A percentile compares a stretch with the other conserved stretches of the same genome.
Conservation (phyloP, 2,329 filamentous ascomycete genomes). For the Curvularia verruculosa region DNA sequence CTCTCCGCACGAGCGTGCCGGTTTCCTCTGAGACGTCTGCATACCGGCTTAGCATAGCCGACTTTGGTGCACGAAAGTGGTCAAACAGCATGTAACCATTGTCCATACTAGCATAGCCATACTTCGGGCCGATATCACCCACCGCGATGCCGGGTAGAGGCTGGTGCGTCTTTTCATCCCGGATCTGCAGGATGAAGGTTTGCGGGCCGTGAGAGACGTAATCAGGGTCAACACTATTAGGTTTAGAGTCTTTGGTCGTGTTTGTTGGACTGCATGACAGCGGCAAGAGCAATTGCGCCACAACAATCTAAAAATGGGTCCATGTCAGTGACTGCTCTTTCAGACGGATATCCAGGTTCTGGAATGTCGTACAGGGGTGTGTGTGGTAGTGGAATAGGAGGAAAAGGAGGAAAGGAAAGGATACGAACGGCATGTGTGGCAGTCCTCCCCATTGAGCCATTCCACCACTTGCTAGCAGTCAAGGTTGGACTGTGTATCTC, state of each 20-base stretch:
- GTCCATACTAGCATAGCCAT: slow-evolving; percentile 60
- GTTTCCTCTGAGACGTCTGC: slow-evolving; percentile 56
- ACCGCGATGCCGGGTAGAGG: slow-evolving; percentile 57
- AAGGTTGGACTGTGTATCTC: slow-evolving; percentile 59
- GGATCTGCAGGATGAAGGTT: slow-evolving; percentile 60
- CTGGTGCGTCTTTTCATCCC: slow-evolving; percentile 56
- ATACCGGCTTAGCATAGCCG: slow-evolving; percentile 58
- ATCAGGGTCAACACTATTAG: slow-evolving; percentile 16
- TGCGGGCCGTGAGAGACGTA: slow-evolving; percentile 58
- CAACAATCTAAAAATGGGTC: slow-evolving; percentile 51
- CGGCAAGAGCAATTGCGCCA: slow-evolving; percentile 59
- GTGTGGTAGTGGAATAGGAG: no score
- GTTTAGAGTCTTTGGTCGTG: slow-evolving; percentile 23
- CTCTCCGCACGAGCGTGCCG: slow-evolving; percentile 54
- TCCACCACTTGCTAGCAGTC: slow-evolving; percentile 63
- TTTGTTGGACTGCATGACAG: not conserved
- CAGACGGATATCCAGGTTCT: slow-evolving; percentile 17
- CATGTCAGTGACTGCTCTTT: slow-evolving; percentile 11
- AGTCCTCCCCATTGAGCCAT: slow-evolving; percentile 59
- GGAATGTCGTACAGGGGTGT: not conserved
- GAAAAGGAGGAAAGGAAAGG: no score
- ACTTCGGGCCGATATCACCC: slow-evolving; percentile 63
- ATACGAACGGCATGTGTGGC: slow-evolving; percentile 57
- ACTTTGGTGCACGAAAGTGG: slow-evolving; percentile 55
- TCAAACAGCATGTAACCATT: slow-evolving; percentile 62